A percentile compares a stretch with the other conserved stretches of the same genome.
Evolutionary conservation across 78 protist genomes (phyloP).

Genomic region (Neovahlkampfia damariscottae): DNA sequence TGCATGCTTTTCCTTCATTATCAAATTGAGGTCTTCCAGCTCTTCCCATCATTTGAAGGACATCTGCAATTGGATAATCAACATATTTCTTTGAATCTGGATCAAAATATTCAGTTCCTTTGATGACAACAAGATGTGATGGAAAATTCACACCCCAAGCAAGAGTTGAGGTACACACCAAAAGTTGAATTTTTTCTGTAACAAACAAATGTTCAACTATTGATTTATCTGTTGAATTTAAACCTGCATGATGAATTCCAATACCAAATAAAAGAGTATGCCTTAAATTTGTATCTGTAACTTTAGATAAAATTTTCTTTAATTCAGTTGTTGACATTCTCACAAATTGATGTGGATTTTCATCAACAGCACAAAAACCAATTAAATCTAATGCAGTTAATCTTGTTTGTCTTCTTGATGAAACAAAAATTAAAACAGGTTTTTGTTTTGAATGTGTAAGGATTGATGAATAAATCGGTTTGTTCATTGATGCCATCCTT

Average conservation of each 20-base stretch:
- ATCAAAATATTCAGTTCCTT: conserved; percentile 88
- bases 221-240: conserved; percentile 58
- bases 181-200: conserved; percentile 55
- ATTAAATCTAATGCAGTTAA: conserved; percentile 92
- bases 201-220: conserved; percentile 65
- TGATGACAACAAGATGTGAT: conserved; percentile 95
- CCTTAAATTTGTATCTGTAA: conserved; percentile 56
- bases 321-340: conserved; percentile 24
- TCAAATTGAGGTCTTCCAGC: conserved; percentile 99
- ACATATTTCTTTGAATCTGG: conserved; percentile 64
- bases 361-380: conserved; percentile 47
- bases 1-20: conserved; percentile 41
- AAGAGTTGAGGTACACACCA: conserved; percentile 94
- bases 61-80: conserved; percentile 92
- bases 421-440: conserved; percentile 92
- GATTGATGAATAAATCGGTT: conserved; percentile 87
- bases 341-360: conserved; percentile 46
- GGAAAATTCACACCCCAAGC: conserved; percentile 99
- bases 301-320: background rate
- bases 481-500: conserved; percentile 99
- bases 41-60: conserved; percentile 99
- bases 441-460: conserved; percentile 14
- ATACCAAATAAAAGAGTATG: conserved; percentile 87
- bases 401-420: conserved; percentile 96
- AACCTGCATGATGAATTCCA: conserved; percentile 98